Base-by-base conservation (phyloP, 2,329 filamentous ascomycete genomes). In the Neospermospora avenae region DNA sequence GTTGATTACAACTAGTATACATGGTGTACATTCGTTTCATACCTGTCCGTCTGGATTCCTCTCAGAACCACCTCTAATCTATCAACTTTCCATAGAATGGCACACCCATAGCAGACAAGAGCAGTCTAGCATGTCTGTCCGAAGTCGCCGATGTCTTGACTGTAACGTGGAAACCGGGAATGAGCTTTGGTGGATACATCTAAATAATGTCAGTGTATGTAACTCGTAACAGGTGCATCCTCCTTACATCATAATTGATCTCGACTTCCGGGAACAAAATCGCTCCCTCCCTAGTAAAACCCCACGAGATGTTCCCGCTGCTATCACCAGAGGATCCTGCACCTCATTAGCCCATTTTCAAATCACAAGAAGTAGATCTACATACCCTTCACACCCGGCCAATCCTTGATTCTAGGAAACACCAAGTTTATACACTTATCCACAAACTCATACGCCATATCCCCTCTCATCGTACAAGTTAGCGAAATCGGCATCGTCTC, bases 321-420 rank as follows among this genome's bases (percentile, higher is more conserved):
- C 86, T 87, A 74, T 99, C 95, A 71, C 95, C 95, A 41, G 90
- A 70, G 8, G 70, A 64, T 34, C 65, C 66, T 65, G 37, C 53
- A 46, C 28, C 35, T 49, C 39, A 48, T 67, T 60, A 68, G 64
- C 57, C 53, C 69, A 70, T 18, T 10, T 28, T 42, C 18, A 8
- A 16, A 11, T 44, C 4, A 22, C 16, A 3, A 10, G 3, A 24
- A n/a, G 16, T 3, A 24, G 5, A 56, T 18, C n/a, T 22, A 42
- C 52, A 51, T 66, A 52, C 85, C 86, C 68, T 84, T 83, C n/a
- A 90, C 80, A 61, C 95, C 95, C 58, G 84, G 85, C 89, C 91
- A 99, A 69, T 99, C 95, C 81, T 98, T 99, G 76, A 99, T 96
- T 72, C 87, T 90, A 41, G 95, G 95, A 73, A 98, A 82, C 5